Base-by-base conservation (phyloP, 2,329 filamentous ascomycete genomes). In the Aspergillus bombycis region DNA sequence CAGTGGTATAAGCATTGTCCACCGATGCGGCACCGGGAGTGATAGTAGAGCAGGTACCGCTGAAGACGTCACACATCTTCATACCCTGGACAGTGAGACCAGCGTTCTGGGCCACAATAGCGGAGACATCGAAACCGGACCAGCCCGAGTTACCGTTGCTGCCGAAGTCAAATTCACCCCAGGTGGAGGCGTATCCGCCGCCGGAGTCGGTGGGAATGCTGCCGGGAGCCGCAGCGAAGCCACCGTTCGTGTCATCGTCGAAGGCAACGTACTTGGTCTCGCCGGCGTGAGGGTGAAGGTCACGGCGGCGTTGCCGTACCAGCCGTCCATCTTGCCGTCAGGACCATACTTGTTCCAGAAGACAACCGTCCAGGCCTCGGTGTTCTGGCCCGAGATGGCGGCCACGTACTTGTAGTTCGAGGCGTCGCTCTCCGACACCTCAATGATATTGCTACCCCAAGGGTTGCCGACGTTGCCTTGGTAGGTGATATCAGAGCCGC, bases 331-430 rank as follows among this genome's bases (percentile, higher is more conserved):
- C 45, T 67, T 60, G 57, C 75, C 75, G 50, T 72, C 66, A 3
- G 73, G 70, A 32, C 76, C 75, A 62, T 73, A 72, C 70, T 79
- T 79, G 72, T 79, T 79, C 72, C 75, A 79, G 74, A 80, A 75
- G 52, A 75, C 72, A 30, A 79, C 70, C n/a, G 65, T 69, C 75
- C 74, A 78, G 61, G 70, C 61, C 7, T 77, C 74, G 26, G 66
- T 66, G 67, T 74, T 72, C 50, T 72, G 66, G 46, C 78, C 77
- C 6, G 62, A 64, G 65, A 80, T 69, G 60, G 78, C 62, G 12
- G 72, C 70, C 21, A 79, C 77, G 67, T 79, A 74, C 65, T 80
- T 71, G 73, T 79, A 80, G 23, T 63, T 61, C 46, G 58, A 58
- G 58, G 74, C 75, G 0, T 75, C 69, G 54, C 66, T 60, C 60